Base-by-base conservation (phyloP, 345 rosid genomes). In the Toxicodendron radicans region DNA sequence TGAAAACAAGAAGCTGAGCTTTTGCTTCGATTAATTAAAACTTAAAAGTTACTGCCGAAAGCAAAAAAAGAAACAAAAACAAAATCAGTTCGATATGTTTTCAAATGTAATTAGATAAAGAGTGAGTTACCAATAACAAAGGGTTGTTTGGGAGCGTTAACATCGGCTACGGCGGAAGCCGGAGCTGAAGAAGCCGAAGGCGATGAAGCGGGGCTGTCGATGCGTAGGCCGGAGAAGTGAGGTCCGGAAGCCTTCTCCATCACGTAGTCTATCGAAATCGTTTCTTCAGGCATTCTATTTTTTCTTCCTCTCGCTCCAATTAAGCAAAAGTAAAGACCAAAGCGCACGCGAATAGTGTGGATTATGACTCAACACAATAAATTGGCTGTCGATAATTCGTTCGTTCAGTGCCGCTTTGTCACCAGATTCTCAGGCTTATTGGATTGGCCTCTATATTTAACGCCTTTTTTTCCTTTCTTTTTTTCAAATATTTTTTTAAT, bases 241-340 rank as follows among this genome's bases (percentile, higher is more conserved):
- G 97, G 94, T 52, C 99, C 98, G 17, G 92, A 92, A 3, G 99
- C 97, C 79, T 89, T 93, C 89, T 93, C 99, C 98, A 96, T 96
- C 73, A 83, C 97, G 75, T 84, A 90, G 79, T 93, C 99, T 17
- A 91, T 88, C 54, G 89, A 83, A 33, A 53, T 78, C 17, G 90
- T 78, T 63, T 82, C 87, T 78, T 81, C 94, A 79, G 87, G 85
- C 95, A 87, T 86, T 9, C 20, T 18, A 6, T 5, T 18, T 58
- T 11, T 21, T 11, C 10, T 10, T 58, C 33, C 32, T 20, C 68
- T 38, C 8, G 3, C 14, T 64, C 45, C 16, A 27, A 12, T 30
- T 21, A 32, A 13, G 64, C 38, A 60, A 32, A 13, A 2, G 18
- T 3, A 5, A 6, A 58, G 17, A 58, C 5, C 21, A 60, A 32